Base-by-base conservation (phyloP, 441 rosid species). In the Hura crepitans region DNA sequence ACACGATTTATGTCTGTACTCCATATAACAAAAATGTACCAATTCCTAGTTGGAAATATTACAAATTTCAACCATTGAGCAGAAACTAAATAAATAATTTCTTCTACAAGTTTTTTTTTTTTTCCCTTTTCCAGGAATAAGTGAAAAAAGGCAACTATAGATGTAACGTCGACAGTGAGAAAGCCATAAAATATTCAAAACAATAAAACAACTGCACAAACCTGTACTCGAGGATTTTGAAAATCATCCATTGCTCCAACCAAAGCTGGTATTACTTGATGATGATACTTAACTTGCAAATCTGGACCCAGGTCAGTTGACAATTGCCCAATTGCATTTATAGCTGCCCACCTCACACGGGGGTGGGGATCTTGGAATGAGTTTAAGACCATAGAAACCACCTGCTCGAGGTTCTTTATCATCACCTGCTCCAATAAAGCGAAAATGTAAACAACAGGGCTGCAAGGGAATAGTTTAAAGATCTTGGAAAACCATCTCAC, bases 221-320 rank as follows among this genome's bases (percentile, higher is more conserved):
- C 97, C 94, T 90, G 96, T 50, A 90, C 97, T 66, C 96, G 81
- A 62, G 97, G 97, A 82, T 90, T 89, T 76, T 85, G 94, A 70
- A 92, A 87, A 73, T 95, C 93, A 78, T 95, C 99, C 97, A 92
- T 92, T 62, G 96, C 85, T 57, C 81, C 76, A 70, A 87, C 96
- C 45, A 92, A 75, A 3, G 97, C 92, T 0, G 97, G 98, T 70
- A 92, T 84, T 55, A 92, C 95, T 22, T 80, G 80, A 42, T 76
- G 86, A 71, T 94, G 96, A 71, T 87, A 87, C 56, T 87, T 96
- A 50, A 85, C 91, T 81, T 88, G 99, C 93, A 90, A 83, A 81
- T 90, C 97, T 31, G 96, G 97, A 75, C 97, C 97, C 81, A 94
- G 78, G 80, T 94, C 99, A 0, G 97, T 88, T 43, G 96, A 94